Conservation (phyloP, 2,329 filamentous ascomycete genomes). For the Seiridium cupressi region DNA sequence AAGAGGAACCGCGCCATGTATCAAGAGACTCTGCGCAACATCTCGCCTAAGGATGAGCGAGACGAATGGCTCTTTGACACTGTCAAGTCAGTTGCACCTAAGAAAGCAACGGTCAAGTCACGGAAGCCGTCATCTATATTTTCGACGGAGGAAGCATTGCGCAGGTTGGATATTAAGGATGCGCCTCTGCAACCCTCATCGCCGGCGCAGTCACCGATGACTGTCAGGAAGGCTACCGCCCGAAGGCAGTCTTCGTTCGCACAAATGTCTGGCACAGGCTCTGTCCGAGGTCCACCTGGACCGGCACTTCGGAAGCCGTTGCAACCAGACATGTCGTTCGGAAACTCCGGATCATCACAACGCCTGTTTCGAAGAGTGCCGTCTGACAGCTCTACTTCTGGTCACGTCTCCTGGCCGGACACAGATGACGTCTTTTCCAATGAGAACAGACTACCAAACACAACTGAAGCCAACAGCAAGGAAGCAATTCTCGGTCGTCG, state of each 20-base stretch:
- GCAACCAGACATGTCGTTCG: slow-evolving; percentile 87
- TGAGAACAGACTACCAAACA: slow-evolving; percentile 62
- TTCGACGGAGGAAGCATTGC: slow-evolving; percentile 59
- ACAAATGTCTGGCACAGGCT: slow-evolving; percentile 34
- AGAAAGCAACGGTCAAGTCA: slow-evolving; percentile 50
- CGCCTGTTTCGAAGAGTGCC: slow-evolving; percentile 84
- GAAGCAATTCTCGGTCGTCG: slow-evolving; percentile 81
- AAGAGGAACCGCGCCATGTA: slow-evolving; percentile 80
- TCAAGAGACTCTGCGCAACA: slow-evolving; percentile 81
- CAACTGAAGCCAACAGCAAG: slow-evolving; percentile 65
- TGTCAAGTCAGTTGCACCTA: slow-evolving; percentile 69
- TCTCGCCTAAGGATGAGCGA: slow-evolving; percentile 65
- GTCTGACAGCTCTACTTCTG: slow-evolving; percentile 61
- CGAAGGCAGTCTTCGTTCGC: slow-evolving; percentile 45
- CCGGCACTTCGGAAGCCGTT: slow-evolving; percentile 70
- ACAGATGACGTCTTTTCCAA: slow-evolving; percentile 45
- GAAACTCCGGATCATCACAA: slow-evolving; percentile 88
- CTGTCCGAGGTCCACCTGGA: slow-evolving; percentile 34
- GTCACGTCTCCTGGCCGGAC: slow-evolving; percentile 36
- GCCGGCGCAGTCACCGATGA: slow-evolving; percentile 43
- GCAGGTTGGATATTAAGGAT: slow-evolving; percentile 60
- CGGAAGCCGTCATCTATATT: slow-evolving; percentile 58
- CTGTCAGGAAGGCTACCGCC: slow-evolving; percentile 60
- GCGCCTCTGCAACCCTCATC: slow-evolving; percentile 57
- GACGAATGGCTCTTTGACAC: slow-evolving; percentile 98